These are phyloP conservation scores for Kodamaea kaohsiungensis DNA, from an alignment of 805 yeast species.

Conservation along the genomic window DNA sequence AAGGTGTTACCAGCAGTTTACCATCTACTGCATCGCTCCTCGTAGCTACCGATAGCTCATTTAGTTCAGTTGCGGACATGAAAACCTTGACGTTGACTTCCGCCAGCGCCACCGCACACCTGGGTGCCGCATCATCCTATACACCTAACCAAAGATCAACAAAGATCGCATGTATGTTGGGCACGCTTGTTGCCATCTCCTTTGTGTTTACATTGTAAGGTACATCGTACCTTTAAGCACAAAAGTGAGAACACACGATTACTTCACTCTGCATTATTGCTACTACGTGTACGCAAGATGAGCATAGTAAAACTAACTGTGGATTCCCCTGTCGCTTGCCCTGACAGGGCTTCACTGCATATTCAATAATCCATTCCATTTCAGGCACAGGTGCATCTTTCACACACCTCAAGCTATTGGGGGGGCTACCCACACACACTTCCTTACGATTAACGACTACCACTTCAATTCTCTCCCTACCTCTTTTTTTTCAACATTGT, in stretches of 20 bases:
- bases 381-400: not conserved
- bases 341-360: not conserved
- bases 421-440: not conserved
- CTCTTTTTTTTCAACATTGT: not conserved
- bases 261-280: not conserved
- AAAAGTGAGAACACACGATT: not conserved
- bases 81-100: slow-evolving; percentile 12
- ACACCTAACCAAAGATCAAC: slow-evolving; percentile 3
- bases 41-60: slow-evolving; percentile 2
- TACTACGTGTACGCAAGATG: not conserved
- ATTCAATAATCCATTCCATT: not conserved
- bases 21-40: slow-evolving; percentile 2
- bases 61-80: slow-evolving; percentile 11
- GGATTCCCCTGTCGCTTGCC: slow-evolving; percentile 1
- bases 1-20: not conserved
- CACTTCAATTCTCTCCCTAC: not conserved
- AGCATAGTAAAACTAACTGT: not conserved
- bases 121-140: not conserved
- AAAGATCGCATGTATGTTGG: slow-evolving; percentile 8
- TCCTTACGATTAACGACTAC: not conserved
- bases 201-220: slow-evolving; percentile 10
- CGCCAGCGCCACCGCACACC: slow-evolving; percentile 8
- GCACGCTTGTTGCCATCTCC: slow-evolving; percentile 10
- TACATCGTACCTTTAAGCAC: not conserved
- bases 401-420: not conserved